Evolutionary conservation across 345 rosid genomes (phyloP).

Genomic region (Aquilaria malaccensis): DNA sequence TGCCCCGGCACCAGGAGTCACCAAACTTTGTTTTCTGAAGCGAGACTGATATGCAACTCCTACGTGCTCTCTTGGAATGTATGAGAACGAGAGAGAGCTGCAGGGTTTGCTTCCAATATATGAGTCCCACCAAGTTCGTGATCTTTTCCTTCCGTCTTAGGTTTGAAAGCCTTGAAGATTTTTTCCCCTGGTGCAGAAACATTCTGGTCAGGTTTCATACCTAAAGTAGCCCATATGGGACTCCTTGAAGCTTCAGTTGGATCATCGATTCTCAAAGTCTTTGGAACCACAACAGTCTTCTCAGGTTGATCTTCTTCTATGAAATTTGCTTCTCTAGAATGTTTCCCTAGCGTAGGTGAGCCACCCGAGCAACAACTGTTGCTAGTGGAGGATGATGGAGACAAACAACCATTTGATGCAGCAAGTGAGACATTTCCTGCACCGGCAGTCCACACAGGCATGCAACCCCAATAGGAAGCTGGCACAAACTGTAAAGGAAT

Average conservation of each 20-base stretch:
- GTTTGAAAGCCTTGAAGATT: conserved; percentile 26
- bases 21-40: too few species aligned
- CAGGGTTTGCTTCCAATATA: conserved; percentile 58
- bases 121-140: conserved; percentile 23
- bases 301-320: conserved; percentile 35
- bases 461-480: conserved; percentile 46
- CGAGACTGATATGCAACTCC: neutral
- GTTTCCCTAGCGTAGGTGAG: conserved; percentile 60
- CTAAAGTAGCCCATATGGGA: conserved; percentile 40
- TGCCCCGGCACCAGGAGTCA: neutral
- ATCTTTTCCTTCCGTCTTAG: conserved; percentile 23
- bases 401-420: conserved; percentile 27
- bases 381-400: conserved; percentile 42
- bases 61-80: conserved; percentile 57
- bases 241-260: conserved; percentile 39
- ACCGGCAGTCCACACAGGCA: conserved; percentile 38
- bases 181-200: conserved; percentile 20
- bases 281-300: conserved; percentile 39
- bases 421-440: conserved; percentile 24
- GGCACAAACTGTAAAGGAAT: conserved; percentile 51
- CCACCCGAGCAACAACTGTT: conserved; percentile 37
- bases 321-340: conserved; percentile 41
- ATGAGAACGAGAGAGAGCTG: conserved; percentile 52
- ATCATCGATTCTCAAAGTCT: conserved; percentile 41
- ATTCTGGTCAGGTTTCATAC: conserved; percentile 27